phyloP scores from a whole-genome alignment of 2,329 filamentous ascomycete species.

The Rhinocladiella mackenziei region DNA sequence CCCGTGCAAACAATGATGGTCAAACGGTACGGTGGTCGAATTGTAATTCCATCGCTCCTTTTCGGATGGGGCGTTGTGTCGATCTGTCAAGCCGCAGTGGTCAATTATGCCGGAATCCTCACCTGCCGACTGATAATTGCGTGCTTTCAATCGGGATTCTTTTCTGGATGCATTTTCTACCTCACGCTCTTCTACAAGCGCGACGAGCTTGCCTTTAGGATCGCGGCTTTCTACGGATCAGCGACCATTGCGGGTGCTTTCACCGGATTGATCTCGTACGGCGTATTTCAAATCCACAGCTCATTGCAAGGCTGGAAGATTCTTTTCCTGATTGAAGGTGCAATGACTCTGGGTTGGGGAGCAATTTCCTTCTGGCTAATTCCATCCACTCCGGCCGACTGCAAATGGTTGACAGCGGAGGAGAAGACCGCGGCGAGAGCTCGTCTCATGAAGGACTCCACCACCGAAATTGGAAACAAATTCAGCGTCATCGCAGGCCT shows the following conservation, averaged over 20 bases:
- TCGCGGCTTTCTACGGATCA: conserved; percentile 72
- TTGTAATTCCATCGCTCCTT: not conserved
- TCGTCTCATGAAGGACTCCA: conserved; percentile 74
- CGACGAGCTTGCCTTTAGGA: conserved; percentile 64
- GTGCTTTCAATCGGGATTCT: not conserved
- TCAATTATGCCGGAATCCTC: too few relatives aligned
- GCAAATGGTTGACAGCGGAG: conserved; percentile 60
- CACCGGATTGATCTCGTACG: conserved; percentile 56
- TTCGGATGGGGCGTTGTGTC: not conserved
- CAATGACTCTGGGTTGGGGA: conserved; percentile 58
- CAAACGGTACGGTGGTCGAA: not conserved
- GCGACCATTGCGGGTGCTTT: conserved; percentile 69
- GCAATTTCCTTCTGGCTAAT: conserved; percentile 64
- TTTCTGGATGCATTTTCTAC: conserved; percentile 1
- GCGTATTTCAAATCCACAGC: conserved; percentile 56
- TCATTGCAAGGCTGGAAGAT: conserved; percentile 51
- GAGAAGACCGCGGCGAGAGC: conserved; percentile 64
- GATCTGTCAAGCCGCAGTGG: not conserved
- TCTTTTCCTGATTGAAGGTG: conserved; percentile 55
- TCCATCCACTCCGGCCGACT: conserved; percentile 64
- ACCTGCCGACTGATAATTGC: not conserved
- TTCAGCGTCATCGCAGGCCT: conserved; percentile 52
- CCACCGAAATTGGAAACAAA: conserved; percentile 60
- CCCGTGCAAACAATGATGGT: not conserved
- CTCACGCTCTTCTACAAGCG: conserved; percentile 61